These are phyloP conservation scores for Inga oerstediana DNA, from an alignment of 306 rosid genomes.

Conservation along the genomic window DNA sequence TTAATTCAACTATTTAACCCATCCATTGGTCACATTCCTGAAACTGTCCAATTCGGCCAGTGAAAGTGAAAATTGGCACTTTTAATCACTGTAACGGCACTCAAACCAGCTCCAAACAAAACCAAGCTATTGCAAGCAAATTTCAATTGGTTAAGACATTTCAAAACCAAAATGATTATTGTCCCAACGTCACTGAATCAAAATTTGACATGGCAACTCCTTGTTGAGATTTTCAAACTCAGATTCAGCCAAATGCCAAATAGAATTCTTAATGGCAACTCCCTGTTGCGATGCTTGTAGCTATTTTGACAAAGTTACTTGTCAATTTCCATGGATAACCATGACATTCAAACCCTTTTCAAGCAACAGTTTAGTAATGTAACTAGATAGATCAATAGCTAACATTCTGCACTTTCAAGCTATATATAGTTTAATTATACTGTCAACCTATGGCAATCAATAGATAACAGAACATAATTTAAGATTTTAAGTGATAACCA, in stretches of 20 bases:
- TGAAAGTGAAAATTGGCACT: not conserved
- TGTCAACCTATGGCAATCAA: too few relatives aligned
- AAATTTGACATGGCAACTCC: too few relatives aligned
- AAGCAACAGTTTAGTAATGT: not conserved
- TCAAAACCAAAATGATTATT: not conserved
- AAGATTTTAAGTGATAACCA: not conserved
- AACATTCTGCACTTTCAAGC: too few relatives aligned
- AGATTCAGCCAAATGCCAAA: not conserved
- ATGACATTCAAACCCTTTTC: not conserved
- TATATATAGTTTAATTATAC: too few relatives aligned
- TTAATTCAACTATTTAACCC: too few relatives aligned
- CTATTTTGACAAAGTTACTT: not conserved
- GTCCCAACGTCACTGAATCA: too few relatives aligned
- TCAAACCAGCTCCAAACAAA: too few relatives aligned
- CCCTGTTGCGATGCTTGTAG: not conserved
- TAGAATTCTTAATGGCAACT: not conserved
- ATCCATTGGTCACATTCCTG: not conserved
- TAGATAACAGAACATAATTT: not conserved
- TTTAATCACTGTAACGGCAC: too few relatives aligned
- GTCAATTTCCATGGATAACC: not conserved
- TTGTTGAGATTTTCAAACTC: not conserved
- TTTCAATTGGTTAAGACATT: not conserved
- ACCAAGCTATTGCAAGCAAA: not conserved
- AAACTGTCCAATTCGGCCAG: not conserved
- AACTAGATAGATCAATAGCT: not conserved